Evolutionary conservation across 179 eudicot species (phyloP), one percentile per base, ranked within the genome.

Genomic region (Heliamphora pulchella): DNA sequence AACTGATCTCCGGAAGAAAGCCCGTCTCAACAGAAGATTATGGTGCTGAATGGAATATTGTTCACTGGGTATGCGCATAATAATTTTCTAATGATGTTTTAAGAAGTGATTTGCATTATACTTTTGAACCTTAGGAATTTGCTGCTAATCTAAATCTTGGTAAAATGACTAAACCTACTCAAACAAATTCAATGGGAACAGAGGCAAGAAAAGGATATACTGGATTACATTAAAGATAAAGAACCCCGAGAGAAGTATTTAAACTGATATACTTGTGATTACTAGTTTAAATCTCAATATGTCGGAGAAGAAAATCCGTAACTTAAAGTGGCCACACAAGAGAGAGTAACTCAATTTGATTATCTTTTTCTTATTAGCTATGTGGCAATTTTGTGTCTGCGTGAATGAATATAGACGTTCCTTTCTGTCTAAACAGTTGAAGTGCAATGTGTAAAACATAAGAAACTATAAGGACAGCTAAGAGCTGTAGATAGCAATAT

Each of bases 11-110:
- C 31, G 98, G 99, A 84, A 88, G 98, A 87, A 96, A 92, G 84
- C 99, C 99, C 15, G 89, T 92, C 69, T 90, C 89, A 4, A 39
- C 88, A 46, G 92, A 90, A 82, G 97, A 94, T 68, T 94, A 85
- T 75, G 98, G 97, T n/a, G 72, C 83, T 20, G 98, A 94, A 13
- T 94, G 98, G 99, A 92, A 90, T 84, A 94, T 96, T 54, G 96
- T 96, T 80, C 96, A 92, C 85, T 96, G 99, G 99, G 99, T 96
- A 94, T 50, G 84, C 53, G 39, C 68, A 53, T 64, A 61, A 74
- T 70, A 58, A 43, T 9, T 61, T 47, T 39, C 18, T 55, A 47
- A 78, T 41, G 41, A 44, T 10, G n/a, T 15, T 78, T 44, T 7
- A 59, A 1, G 10, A 10, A 18, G 43, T 59, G 69, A 18, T 68